Conservation (phyloP, 805 yeast species). For the Dipodascus geniculatus region DNA sequence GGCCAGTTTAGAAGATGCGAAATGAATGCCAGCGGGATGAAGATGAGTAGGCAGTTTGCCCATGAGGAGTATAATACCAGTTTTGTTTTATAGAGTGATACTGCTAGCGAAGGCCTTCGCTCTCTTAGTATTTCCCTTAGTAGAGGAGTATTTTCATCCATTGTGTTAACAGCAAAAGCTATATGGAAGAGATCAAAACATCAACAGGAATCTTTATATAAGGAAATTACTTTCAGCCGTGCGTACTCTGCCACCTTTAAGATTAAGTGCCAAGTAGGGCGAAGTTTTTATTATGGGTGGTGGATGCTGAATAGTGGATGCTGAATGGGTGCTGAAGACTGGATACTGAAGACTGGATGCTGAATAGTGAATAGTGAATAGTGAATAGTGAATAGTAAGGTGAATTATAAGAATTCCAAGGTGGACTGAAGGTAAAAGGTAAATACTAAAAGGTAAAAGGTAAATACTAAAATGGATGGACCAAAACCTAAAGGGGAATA, state of each 20-base stretch:
- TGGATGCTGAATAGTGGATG: too few species aligned
- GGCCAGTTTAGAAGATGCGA: conserved; percentile 52
- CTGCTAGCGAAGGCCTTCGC: background rate
- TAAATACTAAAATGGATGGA: too few species aligned
- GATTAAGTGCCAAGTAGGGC: background rate
- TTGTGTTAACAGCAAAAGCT: background rate
- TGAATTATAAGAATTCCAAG: too few species aligned
- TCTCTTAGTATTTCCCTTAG: background rate
- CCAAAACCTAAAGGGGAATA: too few species aligned
- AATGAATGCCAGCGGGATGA: conserved; percentile 76
- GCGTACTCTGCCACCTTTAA: background rate
- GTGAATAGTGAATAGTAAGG: too few species aligned
- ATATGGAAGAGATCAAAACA: background rate
- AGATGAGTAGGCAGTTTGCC: conserved; percentile 53
- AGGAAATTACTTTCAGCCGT: background rate
- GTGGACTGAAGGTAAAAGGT: too few species aligned
- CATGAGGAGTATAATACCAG: background rate
- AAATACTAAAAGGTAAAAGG: too few species aligned
- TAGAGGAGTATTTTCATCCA: background rate
- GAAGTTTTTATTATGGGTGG: too few species aligned
- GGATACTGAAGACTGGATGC: too few species aligned
- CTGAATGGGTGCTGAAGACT: too few species aligned
- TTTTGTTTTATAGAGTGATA: background rate
- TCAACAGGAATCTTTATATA: background rate
- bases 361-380: too few species aligned